Evolutionary conservation across 2,329 filamentous ascomycete genomes (phyloP), one percentile per base, ranked within the genome.

Genomic region (Colletotrichum sp.): DNA sequence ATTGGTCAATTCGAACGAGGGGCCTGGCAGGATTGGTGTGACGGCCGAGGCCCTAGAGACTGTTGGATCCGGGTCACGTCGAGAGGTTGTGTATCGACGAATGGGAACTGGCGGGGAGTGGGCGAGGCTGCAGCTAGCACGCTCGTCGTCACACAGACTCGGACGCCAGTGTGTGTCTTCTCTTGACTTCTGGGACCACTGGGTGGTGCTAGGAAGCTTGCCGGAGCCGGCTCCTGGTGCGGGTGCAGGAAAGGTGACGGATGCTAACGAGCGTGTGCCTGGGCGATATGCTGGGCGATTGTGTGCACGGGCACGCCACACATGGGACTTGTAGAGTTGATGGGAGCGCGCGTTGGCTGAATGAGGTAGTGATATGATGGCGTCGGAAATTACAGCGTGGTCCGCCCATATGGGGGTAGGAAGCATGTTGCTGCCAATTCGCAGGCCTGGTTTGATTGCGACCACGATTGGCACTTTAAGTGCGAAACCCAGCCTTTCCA

Each of bases 301-400:
- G 18, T 43, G 38, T 43, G 79, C 78, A 78, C 78, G 78, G 78
- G 34, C 73, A 64, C 70, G 61, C 74, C 74, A 76, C 62, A 34
- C 36, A 74, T 55, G 73, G 69, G 64, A 69, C 48, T 18, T 38
- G 38, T n/a, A 48, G 18, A 48, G 18, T 48, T 48, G 38, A 48
- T 48, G 38, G 38, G 38, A 48, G 38, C 38, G 38, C 38, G 38
- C 64, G 65, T 62, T 73, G 75, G 69, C 73, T 77, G 75, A 52
- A 77, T 72, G 64, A 48, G 68, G 75, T 28, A 69, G 68, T 67
- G 73, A 76, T 77, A 69, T 63, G 73, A 75, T 55, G 38, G 73
- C 30, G 26, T 61, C 64, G 74, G 74, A 76, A 74, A 76, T 76
- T 74, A 71, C 74, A 70, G 36, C 71, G 26, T 74, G 59, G 64